Evolutionary conservation across 2,329 filamentous ascomycete genomes (phyloP), one percentile per base, ranked within the genome.

Genomic region (Fusarium agapanthi): DNA sequence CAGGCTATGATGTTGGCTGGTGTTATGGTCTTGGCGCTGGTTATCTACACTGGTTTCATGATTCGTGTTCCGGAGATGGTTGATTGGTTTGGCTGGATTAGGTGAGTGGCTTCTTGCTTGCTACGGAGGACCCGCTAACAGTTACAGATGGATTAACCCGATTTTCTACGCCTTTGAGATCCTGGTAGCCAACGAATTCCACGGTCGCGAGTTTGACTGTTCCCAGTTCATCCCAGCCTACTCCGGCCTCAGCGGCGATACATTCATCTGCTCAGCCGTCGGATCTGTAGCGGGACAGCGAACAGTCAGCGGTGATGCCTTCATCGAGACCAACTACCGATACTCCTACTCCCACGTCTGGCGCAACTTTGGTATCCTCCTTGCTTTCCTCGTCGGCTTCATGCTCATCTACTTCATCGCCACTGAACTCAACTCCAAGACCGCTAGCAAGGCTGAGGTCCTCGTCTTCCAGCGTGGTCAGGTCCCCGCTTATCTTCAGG

Each of bases 141-240:
- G 3, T 10, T 88, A 95, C 71, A 92, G 92, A 78, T 94, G 91
- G 82, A 85, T 95, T 56, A 91, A 95, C 66, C 92, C 92, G 1
- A 88, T 95, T 40, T 90, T 86, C 48, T 95, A 95, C 76, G 91
- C 87, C 5, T 95, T 95, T 73, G 92, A 95, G 78, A 87, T 89
- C 5, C 83, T 94, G 24, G 88, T 93, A 80, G 85, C 90, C 66
- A 95, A 95, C 80, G 93, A 96, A 78, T 92, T 93, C 73, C 87
- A 89, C 67, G 85, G 86, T 10, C 86, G 84, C 4, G 74, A 84
- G 1, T 91, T 90, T 53, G 80, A 82, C 3, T 94, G 92, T 69
- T 86, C 87, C 1, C 73, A 57, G 13, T 82, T 86, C 38, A 77
- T 88, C 3, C 87, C 87, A 0, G 79, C 82, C 0, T 89, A 88